phyloP scores from a whole-genome alignment of 2,329 filamentous ascomycete species.

The Ceratocystis harringtonii region DNA sequence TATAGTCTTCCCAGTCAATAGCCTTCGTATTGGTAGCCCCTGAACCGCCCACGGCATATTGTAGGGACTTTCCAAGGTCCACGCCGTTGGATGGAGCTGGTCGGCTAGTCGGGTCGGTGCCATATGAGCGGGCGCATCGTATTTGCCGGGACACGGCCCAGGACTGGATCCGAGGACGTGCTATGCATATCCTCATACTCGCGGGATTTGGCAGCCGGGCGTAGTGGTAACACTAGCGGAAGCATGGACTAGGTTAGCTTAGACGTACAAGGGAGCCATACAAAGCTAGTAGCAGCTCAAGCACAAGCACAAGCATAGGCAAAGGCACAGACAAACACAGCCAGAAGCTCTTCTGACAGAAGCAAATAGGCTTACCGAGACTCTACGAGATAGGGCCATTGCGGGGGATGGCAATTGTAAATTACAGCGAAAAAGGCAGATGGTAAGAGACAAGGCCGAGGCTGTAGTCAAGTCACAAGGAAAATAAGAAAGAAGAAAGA shows the following conservation, averaged over 20 bases:
- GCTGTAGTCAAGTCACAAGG: background rate
- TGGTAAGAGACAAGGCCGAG: background rate
- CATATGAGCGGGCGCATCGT: background rate
- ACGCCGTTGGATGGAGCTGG: too few species aligned
- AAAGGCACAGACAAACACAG: background rate
- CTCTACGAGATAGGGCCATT: background rate
- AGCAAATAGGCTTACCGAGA: background rate
- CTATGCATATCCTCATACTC: background rate
- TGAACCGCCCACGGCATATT: slow-evolving; percentile 7
- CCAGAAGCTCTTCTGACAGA: background rate
- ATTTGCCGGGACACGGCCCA: background rate
- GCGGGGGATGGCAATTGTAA: background rate
- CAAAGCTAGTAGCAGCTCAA: background rate
- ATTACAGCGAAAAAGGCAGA: background rate
- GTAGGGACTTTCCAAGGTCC: slow-evolving; percentile 8
- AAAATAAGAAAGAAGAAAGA: background rate
- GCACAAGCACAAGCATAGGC: background rate
- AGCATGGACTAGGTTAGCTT: background rate
- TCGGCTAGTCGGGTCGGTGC: background rate
- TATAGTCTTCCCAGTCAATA: slow-evolving; percentile 31
- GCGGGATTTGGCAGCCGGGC: slow-evolving; percentile 4
- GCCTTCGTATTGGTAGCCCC: background rate
- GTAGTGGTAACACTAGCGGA: slow-evolving; percentile 7
- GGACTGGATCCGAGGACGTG: background rate
- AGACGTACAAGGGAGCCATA: background rate